Evolutionary conservation across 805 yeast genomes (phyloP).

Genomic region (Barnettozyma siamensis): DNA sequence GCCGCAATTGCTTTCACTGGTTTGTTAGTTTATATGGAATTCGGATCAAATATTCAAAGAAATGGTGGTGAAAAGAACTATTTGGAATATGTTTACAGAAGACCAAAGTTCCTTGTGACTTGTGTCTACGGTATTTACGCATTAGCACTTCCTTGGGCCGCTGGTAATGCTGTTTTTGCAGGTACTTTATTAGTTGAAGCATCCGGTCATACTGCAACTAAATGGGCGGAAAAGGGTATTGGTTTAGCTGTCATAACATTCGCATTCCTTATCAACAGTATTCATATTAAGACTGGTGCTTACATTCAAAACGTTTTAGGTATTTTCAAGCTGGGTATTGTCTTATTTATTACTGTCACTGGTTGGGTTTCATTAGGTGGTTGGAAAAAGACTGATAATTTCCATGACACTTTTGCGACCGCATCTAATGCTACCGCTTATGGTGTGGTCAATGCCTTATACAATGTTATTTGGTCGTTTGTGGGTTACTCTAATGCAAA

Average conservation of each 20-base stretch:
- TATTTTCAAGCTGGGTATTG: conserved; percentile 64
- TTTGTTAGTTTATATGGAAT: conserved; percentile 69
- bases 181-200: conserved; percentile 76
- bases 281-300: conserved; percentile 61
- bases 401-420: conserved; percentile 53
- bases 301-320: conserved; percentile 63
- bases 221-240: conserved; percentile 74
- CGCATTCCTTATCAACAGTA: conserved; percentile 57
- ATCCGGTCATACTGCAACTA: conserved; percentile 58
- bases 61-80: conserved; percentile 87
- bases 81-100: conserved; percentile 61
- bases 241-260: conserved; percentile 72
- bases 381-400: conserved; percentile 56
- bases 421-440: conserved; percentile 49
- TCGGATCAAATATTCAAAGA: conserved; percentile 71
- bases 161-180: conserved; percentile 75
- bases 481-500: conserved; percentile 81
- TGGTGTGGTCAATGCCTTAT: conserved; percentile 69
- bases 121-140: conserved; percentile 64
- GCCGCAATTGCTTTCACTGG: conserved; percentile 61
- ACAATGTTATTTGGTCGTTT: conserved; percentile 81
- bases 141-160: conserved; percentile 78
- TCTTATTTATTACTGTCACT: conserved; percentile 61
- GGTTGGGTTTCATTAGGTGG: conserved; percentile 86
- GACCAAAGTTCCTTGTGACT: conserved; percentile 64